Base-by-base conservation (phyloP, 495 filamentous ascomycete species). In the Hypoxylon perforatum region DNA sequence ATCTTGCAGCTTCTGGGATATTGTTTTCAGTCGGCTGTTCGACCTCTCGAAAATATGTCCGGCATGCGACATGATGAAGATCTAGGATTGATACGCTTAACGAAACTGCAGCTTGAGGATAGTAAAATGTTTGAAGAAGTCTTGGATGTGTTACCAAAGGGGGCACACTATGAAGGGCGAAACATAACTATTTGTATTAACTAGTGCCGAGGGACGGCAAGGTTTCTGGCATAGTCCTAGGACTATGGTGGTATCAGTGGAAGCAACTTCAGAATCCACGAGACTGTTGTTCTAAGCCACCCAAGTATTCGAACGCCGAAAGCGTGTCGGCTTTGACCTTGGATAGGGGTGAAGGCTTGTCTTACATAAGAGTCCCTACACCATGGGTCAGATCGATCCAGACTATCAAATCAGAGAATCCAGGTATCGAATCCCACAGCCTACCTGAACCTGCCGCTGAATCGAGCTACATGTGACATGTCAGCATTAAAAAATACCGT, bases 11-110 rank as follows among this genome's bases (percentile, higher is more conserved):
- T 61, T 61, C 42, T 53, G 28, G 12, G 41, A 38, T 7, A 61
- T 41, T 10, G 8, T 47, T 14, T 35, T 25, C n/a, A 61, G 49
- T 11, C 58, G 44, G n/a, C 41, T 39, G n/a, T 15, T 41, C 4
- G 58, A 54, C 49, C 42, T 61, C 12, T 61, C 49, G 15, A 54
- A 61, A 9, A 47, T 48, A n/a, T 14, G 42, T 25, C 33, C 21
- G 6, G n/a, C n/a, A 11, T 61, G 49, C 15, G 50, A 41, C 58
- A 61, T 61, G 17, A 9, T 41, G 42, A 25, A 2, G 9, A 25
- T 25, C n/a, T 25, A 28, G 19, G 45, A 8, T 28, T 11, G n/a
- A 5, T 47, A 47, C 12, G 7, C 17, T 44, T 44, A 9, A 44
- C 1, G 3, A 44, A 3, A 9, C 1, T 15, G 1, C 4, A 19